Evolutionary conservation across 345 rosid species (phyloP).

Genomic region (Luvunga scandens): DNA sequence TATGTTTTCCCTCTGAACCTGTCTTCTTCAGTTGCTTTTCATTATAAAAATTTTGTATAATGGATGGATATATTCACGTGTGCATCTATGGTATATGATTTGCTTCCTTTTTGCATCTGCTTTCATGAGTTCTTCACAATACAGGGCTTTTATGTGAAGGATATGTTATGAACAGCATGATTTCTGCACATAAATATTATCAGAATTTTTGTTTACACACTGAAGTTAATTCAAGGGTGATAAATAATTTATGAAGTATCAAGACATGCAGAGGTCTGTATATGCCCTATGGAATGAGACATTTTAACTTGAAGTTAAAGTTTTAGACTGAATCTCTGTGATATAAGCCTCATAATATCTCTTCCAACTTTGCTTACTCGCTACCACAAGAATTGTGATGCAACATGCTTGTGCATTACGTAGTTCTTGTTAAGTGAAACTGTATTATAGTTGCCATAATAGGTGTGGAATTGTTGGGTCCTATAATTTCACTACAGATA

Average conservation of each 20-base stretch:
- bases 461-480: not conserved
- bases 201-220: not conserved
- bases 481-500: not conserved
- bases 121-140: not conserved
- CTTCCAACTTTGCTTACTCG: not conserved
- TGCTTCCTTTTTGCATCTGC: not conserved
- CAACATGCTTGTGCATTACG: not conserved
- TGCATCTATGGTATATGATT: not conserved
- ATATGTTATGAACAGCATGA: not conserved
- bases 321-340: not conserved
- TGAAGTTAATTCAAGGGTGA: not conserved
- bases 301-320: not conserved
- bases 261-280: not conserved
- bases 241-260: not conserved
- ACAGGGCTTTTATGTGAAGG: not conserved
- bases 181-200: not conserved
- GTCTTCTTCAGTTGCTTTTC: not conserved
- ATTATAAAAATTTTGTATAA: not conserved
- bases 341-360: not conserved
- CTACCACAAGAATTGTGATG: not conserved
- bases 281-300: not conserved
- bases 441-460: not conserved
- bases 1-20: constrained; percentile 28
- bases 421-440: not conserved
- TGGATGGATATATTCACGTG: not conserved